Evolutionary conservation across 129 eudicot species (phyloP).

Genomic region (Arctium lappa): DNA sequence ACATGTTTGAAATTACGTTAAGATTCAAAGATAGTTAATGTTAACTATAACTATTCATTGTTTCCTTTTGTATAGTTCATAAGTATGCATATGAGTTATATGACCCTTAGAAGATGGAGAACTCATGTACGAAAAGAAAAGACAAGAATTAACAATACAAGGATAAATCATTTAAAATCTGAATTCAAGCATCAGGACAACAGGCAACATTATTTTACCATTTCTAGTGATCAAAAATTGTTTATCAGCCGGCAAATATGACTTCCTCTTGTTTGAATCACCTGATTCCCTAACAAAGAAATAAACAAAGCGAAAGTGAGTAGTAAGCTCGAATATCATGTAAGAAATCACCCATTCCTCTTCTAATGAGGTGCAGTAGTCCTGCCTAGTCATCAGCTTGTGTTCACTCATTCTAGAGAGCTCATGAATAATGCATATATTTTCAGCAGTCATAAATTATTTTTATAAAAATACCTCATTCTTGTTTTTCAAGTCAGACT

Average conservation of each 20-base stretch:
- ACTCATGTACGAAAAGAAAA: neutral
- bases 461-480: neutral
- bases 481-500: neutral
- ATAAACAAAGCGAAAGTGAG: neutral
- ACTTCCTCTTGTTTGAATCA: conserved; percentile 89
- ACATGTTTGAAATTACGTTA: neutral
- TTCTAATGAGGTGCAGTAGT: neutral
- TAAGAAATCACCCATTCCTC: neutral
- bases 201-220: conserved; percentile 36
- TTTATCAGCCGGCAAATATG: conserved; percentile 81
- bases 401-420: neutral
- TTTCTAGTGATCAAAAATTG: conserved; percentile 91
- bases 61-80: neutral
- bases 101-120: neutral
- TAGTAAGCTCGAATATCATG: neutral
- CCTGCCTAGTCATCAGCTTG: conserved; percentile 1
- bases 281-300: conserved; percentile 75
- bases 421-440: neutral
- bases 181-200: neutral
- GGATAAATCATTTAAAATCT: neutral
- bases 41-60: neutral
- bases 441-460: neutral
- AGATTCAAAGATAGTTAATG: neutral
- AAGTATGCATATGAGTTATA: conserved; percentile 3
- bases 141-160: neutral